phyloP scores from a whole-genome alignment of 768 basidiomycete genomes.

The Trametes coccinea region DNA sequence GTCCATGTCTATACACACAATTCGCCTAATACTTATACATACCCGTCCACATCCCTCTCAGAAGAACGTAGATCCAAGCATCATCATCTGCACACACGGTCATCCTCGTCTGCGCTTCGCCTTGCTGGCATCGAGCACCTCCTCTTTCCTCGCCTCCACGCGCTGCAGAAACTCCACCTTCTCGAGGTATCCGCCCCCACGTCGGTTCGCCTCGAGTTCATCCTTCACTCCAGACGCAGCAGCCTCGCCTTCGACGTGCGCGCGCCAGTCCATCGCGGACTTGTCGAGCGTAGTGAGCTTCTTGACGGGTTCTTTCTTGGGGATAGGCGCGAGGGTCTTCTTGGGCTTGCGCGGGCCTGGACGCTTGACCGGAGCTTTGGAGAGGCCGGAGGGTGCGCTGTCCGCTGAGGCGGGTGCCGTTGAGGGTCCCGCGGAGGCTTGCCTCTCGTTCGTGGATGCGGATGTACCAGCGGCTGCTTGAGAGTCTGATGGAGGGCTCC shows the following conservation, averaged over 20 bases:
- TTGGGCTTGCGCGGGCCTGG: slow-evolving; percentile 71
- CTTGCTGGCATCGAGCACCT: slow-evolving; percentile 57
- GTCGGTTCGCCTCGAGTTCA: slow-evolving; percentile 72
- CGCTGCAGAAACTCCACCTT: slow-evolving; percentile 82
- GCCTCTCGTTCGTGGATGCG: slow-evolving; percentile 2
- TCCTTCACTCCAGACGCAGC: slow-evolving; percentile 49
- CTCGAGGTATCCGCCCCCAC: slow-evolving; percentile 79
- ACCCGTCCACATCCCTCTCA: background rate
- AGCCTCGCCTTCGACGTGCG: slow-evolving; percentile 52
- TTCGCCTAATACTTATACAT: slow-evolving; percentile 7
- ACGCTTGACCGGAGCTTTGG: slow-evolving; percentile 37
- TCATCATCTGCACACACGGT: too few species aligned
- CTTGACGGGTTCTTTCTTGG: slow-evolving; percentile 52
- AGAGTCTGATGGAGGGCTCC: slow-evolving; percentile 33
- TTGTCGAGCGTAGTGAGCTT: slow-evolving; percentile 85
- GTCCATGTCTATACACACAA: background rate
- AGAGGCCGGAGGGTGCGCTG: slow-evolving; percentile 5
- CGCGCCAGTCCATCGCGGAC: slow-evolving; percentile 83
- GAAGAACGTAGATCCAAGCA: background rate
- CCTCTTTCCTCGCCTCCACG: slow-evolving; percentile 72
- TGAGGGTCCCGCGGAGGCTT: slow-evolving; percentile 11
- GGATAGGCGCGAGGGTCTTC: slow-evolving; percentile 53
- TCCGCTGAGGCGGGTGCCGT: background rate
- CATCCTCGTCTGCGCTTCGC: slow-evolving; percentile 47
- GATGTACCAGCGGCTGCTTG: background rate